A percentile compares a stretch with the other conserved stretches of the same genome.
phyloP scores from a whole-genome alignment of 441 rosid genomes.

The Aquilaria agallochum region DNA sequence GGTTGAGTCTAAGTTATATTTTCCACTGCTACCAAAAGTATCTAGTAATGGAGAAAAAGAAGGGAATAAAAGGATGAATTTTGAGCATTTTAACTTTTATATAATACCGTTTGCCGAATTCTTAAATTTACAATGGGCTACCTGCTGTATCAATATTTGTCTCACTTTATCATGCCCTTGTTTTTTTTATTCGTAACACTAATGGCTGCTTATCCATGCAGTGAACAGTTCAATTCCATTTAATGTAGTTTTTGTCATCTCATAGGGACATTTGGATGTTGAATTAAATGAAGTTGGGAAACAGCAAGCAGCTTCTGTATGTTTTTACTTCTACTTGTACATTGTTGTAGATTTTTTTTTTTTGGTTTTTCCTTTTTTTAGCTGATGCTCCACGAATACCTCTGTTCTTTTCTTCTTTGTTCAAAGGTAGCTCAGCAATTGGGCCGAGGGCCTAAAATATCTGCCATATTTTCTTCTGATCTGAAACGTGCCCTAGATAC shows the following conservation, averaged over 20 bases:
- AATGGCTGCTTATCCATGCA: too few species aligned
- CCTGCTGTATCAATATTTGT: not conserved
- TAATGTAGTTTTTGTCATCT: not conserved
- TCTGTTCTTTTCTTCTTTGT: constrained; percentile 2
- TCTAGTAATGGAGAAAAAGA: not conserved
- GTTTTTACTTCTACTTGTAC: constrained; percentile 6
- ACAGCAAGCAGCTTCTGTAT: constrained; percentile 43
- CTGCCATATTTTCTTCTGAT: constrained; percentile 71
- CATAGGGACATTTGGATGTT: constrained; percentile 56
- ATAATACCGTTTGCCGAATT: not conserved
- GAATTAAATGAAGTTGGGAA: constrained; percentile 56
- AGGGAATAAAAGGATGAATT: too few species aligned
- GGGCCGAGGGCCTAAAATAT: constrained; percentile 48
- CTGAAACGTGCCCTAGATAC: constrained; percentile 76
- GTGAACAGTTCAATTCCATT: too few species aligned
- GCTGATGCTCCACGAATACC: not conserved
- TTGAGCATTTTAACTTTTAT: not conserved
- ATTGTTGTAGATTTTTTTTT: not conserved
- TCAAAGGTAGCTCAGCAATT: constrained; percentile 63
- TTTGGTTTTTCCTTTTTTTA: constrained; percentile 12
- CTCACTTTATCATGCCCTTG: not conserved
- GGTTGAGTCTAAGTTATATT: not conserved
- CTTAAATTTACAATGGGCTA: not conserved
- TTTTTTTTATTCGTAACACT: not conserved
- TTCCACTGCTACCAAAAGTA: not conserved